Percentiles rank a stretch among this genome's conserved stretches.
Evolutionary conservation across 768 basidiomycete species (phyloP).

Genomic region (Boletus rufocinnamomeus): DNA sequence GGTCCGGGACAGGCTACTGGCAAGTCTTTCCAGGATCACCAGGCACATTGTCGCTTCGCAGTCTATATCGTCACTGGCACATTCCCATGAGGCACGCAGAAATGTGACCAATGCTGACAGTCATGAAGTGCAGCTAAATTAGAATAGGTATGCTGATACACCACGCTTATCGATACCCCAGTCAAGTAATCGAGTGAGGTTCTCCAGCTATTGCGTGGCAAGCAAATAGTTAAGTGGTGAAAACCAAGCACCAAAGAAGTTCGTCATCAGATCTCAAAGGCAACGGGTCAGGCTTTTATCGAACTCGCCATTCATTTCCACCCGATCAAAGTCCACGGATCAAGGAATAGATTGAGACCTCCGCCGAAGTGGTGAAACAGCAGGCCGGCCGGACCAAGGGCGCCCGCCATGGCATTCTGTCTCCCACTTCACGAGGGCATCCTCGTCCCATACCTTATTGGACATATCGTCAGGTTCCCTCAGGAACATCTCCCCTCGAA

Average conservation of each 20-base stretch:
- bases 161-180: neutral
- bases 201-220: neutral
- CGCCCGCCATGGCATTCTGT: slow-evolving; percentile 47
- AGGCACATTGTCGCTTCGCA: neutral
- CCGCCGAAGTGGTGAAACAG: neutral
- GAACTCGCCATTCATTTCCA: neutral
- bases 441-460: slow-evolving; percentile 63
- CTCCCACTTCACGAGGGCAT: slow-evolving; percentile 57
- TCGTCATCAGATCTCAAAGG: neutral
- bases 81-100: neutral
- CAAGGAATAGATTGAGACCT: neutral
- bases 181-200: neutral
- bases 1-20: neutral
- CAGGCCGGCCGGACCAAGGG: slow-evolving; percentile 47
- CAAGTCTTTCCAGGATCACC: neutral
- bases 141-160: slow-evolving; percentile 1
- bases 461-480: slow-evolving; percentile 43
- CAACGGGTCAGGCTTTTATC: neutral
- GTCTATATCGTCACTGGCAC: neutral
- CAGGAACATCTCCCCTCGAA: slow-evolving; percentile 48
- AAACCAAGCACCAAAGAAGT: neutral
- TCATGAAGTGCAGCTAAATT: neutral
- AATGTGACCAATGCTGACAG: neutral
- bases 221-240: neutral
- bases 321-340: neutral